Percentiles rank a stretch among this genome's conserved stretches.
These are phyloP conservation scores for Suillus alpinus DNA, from an alignment of 768 basidiomycete species.

Conservation along the genomic window DNA sequence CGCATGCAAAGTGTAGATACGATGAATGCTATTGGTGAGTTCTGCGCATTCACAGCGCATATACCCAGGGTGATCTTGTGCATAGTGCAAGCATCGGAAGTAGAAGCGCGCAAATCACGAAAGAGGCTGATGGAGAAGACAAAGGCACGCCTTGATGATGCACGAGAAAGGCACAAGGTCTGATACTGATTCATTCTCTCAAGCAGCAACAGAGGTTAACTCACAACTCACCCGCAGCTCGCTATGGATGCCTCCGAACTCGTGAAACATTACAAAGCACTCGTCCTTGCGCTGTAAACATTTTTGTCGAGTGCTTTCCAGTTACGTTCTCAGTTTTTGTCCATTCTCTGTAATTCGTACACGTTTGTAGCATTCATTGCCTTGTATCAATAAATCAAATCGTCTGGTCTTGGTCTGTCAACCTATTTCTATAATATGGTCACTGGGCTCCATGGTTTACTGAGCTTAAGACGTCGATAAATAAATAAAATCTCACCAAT, in stretches of 20 bases:
- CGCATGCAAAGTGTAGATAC: slow-evolving; percentile 30
- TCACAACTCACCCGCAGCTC: slow-evolving; percentile 23
- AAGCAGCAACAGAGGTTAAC: not conserved
- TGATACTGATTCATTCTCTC: not conserved
- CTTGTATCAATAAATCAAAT: not conserved
- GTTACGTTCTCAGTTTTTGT: not conserved
- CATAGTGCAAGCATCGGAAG: slow-evolving; percentile 31
- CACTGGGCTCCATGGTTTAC: slow-evolving; percentile 1
- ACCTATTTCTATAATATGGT: not conserved
- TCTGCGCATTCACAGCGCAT: not conserved
- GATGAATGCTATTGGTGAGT: slow-evolving; percentile 33
- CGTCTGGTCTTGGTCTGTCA: not conserved
- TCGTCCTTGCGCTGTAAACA: slow-evolving; percentile 19
- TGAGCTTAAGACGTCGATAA: not conserved
- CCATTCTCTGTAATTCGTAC: not conserved
- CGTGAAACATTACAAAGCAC: slow-evolving; percentile 42
- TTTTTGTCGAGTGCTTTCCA: not conserved
- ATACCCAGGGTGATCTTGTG: not conserved
- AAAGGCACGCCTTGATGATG: slow-evolving; percentile 33
- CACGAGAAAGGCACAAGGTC: slow-evolving; percentile 39
- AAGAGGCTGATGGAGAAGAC: slow-evolving; percentile 31
- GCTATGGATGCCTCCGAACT: slow-evolving; percentile 36
- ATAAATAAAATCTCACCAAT: slow-evolving; percentile 38
- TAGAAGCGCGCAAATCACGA: slow-evolving; percentile 33
- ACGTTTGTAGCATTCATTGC: not conserved